Percentiles rank a stretch among this genome's conserved stretches.
phyloP scores from a whole-genome alignment of 108 stramenopile genomes.

The Thalassiosira profunda region DNA sequence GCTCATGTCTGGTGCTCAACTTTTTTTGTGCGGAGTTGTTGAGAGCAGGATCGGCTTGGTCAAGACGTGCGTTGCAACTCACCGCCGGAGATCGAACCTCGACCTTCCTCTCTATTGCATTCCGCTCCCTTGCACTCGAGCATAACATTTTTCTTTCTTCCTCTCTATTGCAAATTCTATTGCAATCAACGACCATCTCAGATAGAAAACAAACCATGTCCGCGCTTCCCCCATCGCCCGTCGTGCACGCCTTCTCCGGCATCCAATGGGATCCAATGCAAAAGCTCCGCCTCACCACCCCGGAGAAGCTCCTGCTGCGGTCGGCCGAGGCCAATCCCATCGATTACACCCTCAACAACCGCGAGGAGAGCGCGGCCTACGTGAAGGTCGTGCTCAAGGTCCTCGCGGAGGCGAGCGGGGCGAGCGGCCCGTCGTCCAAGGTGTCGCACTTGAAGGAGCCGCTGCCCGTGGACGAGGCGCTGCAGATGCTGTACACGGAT shows the following conservation, averaged over 20 bases:
- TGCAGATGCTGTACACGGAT: constrained; percentile 60
- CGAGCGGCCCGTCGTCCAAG: constrained; percentile 47
- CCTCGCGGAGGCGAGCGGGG: constrained; percentile 51
- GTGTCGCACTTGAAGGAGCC: constrained; percentile 51
- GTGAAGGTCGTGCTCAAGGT: constrained; percentile 69
- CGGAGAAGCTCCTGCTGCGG: constrained; percentile 61
- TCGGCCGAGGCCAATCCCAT: constrained; percentile 75
- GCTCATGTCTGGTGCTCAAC: too few relatives aligned
- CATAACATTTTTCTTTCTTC: too few relatives aligned
- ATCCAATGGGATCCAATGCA: constrained; percentile 68
- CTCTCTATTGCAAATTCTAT: too few relatives aligned
- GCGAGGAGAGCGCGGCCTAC: constrained; percentile 63
- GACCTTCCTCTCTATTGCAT: too few relatives aligned
- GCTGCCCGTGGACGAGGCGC: constrained; percentile 53
- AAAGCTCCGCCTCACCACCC: constrained; percentile 55
- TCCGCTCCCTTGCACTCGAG: too few relatives aligned
- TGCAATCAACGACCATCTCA: too few relatives aligned
- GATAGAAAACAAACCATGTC: constrained; percentile 31
- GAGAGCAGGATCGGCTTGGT: too few relatives aligned
- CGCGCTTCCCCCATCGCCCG: constrained; percentile 58
- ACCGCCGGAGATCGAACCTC: too few relatives aligned
- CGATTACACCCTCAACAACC: constrained; percentile 70
- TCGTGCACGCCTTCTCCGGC: constrained; percentile 56
- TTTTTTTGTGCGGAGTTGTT: too few relatives aligned
- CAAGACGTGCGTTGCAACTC: too few relatives aligned